phyloP scores from a whole-genome alignment of 1,139 yeast genomes.

The Taiozyma onychis region DNA sequence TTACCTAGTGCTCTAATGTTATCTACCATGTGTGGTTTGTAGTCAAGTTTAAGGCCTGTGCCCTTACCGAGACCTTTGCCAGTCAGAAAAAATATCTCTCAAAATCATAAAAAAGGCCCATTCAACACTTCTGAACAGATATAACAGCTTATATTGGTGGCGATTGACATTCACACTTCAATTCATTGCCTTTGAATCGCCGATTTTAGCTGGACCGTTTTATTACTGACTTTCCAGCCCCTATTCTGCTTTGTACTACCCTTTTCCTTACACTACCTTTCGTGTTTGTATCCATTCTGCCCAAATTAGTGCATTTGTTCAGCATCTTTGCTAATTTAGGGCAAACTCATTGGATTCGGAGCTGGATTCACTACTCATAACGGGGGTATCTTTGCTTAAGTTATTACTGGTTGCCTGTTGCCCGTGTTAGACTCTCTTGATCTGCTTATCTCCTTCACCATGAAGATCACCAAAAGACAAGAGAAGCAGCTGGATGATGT shows the following conservation, averaged over 20 bases:
- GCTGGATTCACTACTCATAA: background rate
- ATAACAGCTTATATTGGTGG: background rate
- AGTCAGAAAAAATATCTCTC: background rate
- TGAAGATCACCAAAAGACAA: slow-evolving; percentile 23
- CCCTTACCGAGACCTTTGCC: background rate
- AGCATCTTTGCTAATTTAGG: background rate
- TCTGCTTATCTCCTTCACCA: slow-evolving; percentile 1
- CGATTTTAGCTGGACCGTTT: background rate
- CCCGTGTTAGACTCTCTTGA: background rate
- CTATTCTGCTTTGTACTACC: background rate
- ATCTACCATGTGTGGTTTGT: background rate
- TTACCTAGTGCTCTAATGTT: background rate
- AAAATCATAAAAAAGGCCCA: background rate
- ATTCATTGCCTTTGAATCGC: background rate
- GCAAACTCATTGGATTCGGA: background rate
- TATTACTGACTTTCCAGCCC: background rate
- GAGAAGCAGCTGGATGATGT: slow-evolving; percentile 18
- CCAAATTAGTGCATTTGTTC: background rate
- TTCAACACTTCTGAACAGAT: background rate
- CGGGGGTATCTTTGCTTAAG: background rate
- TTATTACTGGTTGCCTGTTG: background rate
- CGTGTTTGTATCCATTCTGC: background rate
- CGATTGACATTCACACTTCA: background rate
- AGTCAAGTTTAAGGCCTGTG: background rate
- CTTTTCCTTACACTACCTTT: background rate